A percentile compares a stretch with the other conserved stretches of the same genome.
Evolutionary conservation across 2,329 filamentous ascomycete species (phyloP).

Genomic region (Balansia obtecta): DNA sequence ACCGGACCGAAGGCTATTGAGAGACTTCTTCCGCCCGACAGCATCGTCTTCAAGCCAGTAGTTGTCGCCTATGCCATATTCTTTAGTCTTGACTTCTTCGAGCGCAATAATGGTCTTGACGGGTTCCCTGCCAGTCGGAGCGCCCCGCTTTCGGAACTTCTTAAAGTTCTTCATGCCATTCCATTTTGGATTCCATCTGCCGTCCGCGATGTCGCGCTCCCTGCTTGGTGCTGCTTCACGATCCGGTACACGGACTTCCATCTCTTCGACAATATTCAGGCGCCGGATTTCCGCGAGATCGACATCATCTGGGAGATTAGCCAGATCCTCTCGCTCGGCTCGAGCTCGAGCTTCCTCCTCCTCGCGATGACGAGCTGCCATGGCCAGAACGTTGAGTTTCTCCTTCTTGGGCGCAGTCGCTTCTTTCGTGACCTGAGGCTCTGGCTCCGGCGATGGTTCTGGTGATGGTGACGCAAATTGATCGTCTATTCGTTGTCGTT

Average conservation of each 20-base stretch:
- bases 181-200: conserved; percentile 78
- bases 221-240: conserved; percentile 15
- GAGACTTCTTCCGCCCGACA: conserved; percentile 16
- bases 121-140: conserved; percentile 27
- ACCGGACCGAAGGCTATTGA: not conserved
- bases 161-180: conserved; percentile 96
- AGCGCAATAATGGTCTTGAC: conserved; percentile 53
- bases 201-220: conserved; percentile 39
- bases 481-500: conserved; percentile 57
- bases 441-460: conserved; percentile 13
- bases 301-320: conserved; percentile 45
- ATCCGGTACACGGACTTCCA: conserved; percentile 43
- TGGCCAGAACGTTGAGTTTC: conserved; percentile 56
- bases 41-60: conserved; percentile 56
- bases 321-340: conserved; percentile 41
- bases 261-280: conserved; percentile 64
- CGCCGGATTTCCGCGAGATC: conserved; percentile 62
- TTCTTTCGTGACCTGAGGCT: conserved; percentile 8
- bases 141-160: conserved; percentile 56
- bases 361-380: conserved; percentile 46
- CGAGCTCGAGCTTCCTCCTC: conserved; percentile 53
- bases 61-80: conserved; percentile 61
- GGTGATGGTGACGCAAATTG: conserved; percentile 21
- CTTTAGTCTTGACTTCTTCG: conserved; percentile 58
- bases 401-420: conserved; percentile 35